These are phyloP conservation scores for Eucalyptus camaldulensis DNA, from an alignment of 345 rosid species.

Conservation along the genomic window DNA sequence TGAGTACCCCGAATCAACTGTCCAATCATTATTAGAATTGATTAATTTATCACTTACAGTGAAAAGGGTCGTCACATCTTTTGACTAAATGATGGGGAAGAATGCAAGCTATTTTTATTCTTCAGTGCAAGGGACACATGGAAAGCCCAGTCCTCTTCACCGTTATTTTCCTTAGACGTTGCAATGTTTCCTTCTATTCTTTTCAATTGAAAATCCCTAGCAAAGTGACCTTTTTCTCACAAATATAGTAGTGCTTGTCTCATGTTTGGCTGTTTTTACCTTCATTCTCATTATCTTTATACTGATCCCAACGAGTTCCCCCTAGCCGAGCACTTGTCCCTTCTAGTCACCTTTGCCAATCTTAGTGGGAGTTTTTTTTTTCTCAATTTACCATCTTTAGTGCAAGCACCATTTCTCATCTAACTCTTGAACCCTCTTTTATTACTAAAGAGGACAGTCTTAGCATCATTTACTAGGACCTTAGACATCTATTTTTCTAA, in stretches of 20 bases:
- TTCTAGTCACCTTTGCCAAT: neutral
- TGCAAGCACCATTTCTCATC: too few relatives aligned
- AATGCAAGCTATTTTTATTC: neutral
- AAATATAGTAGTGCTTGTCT: too few relatives aligned
- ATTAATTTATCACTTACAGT: too few relatives aligned
- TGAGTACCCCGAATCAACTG: neutral
- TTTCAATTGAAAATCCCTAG: neutral
- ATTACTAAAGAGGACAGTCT: too few relatives aligned
- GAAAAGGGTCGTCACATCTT: neutral
- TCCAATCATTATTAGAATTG: neutral
- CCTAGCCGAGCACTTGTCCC: neutral
- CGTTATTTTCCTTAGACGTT: neutral
- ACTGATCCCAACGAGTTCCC: neutral
- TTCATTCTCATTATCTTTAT: neutral
- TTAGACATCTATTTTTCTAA: too few relatives aligned
- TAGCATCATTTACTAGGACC: too few relatives aligned
- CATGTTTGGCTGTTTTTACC: neutral
- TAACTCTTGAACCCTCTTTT: too few relatives aligned
- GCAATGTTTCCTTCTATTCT: neutral
- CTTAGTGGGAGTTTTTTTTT: neutral
- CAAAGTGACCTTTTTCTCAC: neutral
- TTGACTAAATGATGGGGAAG: neutral
- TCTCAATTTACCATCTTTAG: too few relatives aligned
- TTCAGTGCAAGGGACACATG: neutral
- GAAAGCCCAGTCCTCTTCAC: neutral